These are phyloP conservation scores for Plantago lanceolata DNA, from an alignment of 305 asterid species.

Conservation along the genomic window DNA sequence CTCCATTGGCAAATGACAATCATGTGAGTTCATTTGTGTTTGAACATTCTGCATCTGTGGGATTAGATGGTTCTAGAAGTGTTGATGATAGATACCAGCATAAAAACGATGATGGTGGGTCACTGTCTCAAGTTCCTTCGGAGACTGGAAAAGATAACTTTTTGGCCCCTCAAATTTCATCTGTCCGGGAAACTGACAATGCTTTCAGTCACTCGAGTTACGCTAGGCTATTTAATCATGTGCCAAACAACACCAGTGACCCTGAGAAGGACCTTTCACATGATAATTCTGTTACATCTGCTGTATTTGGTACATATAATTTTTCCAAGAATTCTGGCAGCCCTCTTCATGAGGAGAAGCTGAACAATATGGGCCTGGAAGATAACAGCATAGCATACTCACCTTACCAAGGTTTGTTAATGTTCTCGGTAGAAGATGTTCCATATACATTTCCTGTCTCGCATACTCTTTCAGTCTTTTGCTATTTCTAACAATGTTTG, in stretches of 20 bases:
- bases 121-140: slow-evolving; percentile 36
- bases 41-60: slow-evolving; percentile 31
- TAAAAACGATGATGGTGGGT: slow-evolving; percentile 40
- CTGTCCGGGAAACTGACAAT: slow-evolving; percentile 32
- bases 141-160: slow-evolving; percentile 28
- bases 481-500: slow-evolving; percentile 23
- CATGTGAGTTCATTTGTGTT: slow-evolving; percentile 26
- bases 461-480: slow-evolving; percentile 16
- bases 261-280: slow-evolving; percentile 36
- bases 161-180: slow-evolving; percentile 31
- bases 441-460: neutral
- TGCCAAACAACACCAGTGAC: slow-evolving; percentile 33
- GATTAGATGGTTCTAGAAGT: slow-evolving; percentile 31
- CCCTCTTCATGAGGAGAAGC: slow-evolving; percentile 35
- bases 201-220: slow-evolving; percentile 32
- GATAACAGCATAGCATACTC: slow-evolving; percentile 37
- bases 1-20: slow-evolving; percentile 29
- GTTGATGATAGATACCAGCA: slow-evolving; percentile 28
- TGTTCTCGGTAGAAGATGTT: slow-evolving; percentile 10
- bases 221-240: slow-evolving; percentile 31
- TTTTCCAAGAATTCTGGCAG: slow-evolving; percentile 37
- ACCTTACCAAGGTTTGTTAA: slow-evolving; percentile 47
- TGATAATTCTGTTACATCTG: slow-evolving; percentile 36
- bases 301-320: slow-evolving; percentile 32
- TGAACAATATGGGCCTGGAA: slow-evolving; percentile 35